Evolutionary conservation across 2,329 filamentous ascomycete species (phyloP).

Genomic region (Tolypocladium endophyticum): DNA sequence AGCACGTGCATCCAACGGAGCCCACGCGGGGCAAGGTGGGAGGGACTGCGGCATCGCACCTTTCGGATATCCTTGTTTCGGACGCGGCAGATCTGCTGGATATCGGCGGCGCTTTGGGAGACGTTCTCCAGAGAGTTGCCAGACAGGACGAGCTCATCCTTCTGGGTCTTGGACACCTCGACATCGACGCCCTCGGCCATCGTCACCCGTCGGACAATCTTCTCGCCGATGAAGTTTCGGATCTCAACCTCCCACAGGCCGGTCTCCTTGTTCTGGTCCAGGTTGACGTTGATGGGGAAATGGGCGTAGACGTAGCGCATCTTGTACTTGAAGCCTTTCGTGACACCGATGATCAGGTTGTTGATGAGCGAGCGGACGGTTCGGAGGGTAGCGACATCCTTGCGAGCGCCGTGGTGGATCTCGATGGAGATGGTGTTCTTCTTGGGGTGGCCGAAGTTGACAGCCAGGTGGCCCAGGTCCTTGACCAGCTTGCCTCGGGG

Average conservation of each 20-base stretch:
- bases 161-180: slow-evolving; percentile 80
- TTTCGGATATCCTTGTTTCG: slow-evolving; percentile 99
- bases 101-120: slow-evolving; percentile 96
- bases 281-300: slow-evolving; percentile 99
- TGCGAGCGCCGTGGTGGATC: slow-evolving; percentile 96
- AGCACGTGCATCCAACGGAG: slow-evolving; percentile 4
- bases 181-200: slow-evolving; percentile 90
- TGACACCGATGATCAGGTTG: slow-evolving; percentile 97
- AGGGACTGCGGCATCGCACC: slow-evolving; percentile 35
- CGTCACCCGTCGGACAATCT: slow-evolving; percentile 86
- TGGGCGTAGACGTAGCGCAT: slow-evolving; percentile 99
- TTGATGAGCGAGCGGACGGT: slow-evolving; percentile 97
- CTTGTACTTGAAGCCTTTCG: slow-evolving; percentile 99
- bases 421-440: slow-evolving; percentile 88
- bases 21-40: not conserved
- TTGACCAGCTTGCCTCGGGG: slow-evolving; percentile 95
- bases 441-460: slow-evolving; percentile 86
- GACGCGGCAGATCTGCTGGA: slow-evolving; percentile 99
- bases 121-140: slow-evolving; percentile 97
- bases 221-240: slow-evolving; percentile 99
- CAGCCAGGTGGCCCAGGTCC: slow-evolving; percentile 91
- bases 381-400: slow-evolving; percentile 95
- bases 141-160: slow-evolving; percentile 90
- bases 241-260: slow-evolving; percentile 90
- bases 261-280: slow-evolving; percentile 92